Percentiles rank a stretch among this genome's conserved stretches.
Evolutionary conservation across 495 filamentous ascomycete genomes (phyloP).

Genomic region (Terfezia boudieri): DNA sequence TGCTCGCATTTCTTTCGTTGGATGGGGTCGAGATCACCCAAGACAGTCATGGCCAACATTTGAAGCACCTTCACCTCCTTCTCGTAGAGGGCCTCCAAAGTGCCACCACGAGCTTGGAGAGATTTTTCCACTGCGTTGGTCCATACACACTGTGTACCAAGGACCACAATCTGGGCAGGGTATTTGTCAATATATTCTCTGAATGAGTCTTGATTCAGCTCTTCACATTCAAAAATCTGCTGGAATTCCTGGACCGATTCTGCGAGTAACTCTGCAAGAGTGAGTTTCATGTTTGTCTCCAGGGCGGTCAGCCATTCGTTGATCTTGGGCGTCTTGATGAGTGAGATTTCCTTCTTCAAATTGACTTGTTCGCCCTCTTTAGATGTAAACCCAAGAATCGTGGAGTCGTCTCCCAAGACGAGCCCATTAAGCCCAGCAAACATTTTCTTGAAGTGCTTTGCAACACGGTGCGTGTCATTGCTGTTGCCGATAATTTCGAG

Average conservation of each 20-base stretch:
- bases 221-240: conserved; percentile 41
- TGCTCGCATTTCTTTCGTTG: conserved; percentile 92
- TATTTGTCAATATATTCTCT: conserved; percentile 55
- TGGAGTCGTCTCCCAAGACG: conserved; percentile 69
- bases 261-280: conserved; percentile 69
- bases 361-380: conserved; percentile 85
- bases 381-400: conserved; percentile 78
- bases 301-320: conserved; percentile 92
- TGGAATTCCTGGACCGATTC: conserved; percentile 64
- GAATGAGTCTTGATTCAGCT: conserved; percentile 43
- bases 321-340: conserved; percentile 81
- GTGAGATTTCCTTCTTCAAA: conserved; percentile 70
- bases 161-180: conserved; percentile 84
- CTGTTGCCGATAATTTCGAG: conserved; percentile 99
- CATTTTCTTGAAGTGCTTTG: conserved; percentile 99
- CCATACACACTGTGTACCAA: conserved; percentile 91
- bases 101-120: conserved; percentile 41
- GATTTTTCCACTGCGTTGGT: conserved; percentile 59
- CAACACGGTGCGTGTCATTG: conserved; percentile 83
- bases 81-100: conserved; percentile 45
- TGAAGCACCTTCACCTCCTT: conserved; percentile 59
- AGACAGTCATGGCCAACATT: conserved; percentile 66
- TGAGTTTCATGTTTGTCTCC: conserved; percentile 82
- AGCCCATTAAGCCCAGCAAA: conserved; percentile 86
- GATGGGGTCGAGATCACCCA: conserved; percentile 69